Conservation (phyloP, 371 early-diverging fungal species). For the Cladochytrium tenue region DNA sequence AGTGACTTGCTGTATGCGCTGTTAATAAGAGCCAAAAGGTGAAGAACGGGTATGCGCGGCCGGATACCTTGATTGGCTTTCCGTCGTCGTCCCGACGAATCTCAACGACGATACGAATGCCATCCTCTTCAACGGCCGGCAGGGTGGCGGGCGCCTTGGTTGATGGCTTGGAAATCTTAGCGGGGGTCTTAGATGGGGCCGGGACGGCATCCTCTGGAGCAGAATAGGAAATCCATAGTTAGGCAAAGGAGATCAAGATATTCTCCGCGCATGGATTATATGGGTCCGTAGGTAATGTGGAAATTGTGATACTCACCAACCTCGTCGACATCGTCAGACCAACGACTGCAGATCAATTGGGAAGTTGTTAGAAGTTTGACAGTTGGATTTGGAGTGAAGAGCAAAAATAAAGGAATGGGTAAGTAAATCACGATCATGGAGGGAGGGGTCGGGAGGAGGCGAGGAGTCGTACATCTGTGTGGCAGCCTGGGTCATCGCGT, state of each 20-base stretch:
- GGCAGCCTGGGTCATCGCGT: too few species aligned
- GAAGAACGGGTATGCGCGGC: neutral
- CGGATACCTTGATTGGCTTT: neutral
- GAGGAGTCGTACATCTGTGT: too few species aligned
- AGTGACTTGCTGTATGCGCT: conserved; percentile 50
- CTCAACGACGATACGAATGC: neutral
- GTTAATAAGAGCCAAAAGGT: neutral
- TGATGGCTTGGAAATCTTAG: neutral
- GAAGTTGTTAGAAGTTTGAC: too few species aligned
- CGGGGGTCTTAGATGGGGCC: neutral
- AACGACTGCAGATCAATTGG: too few species aligned
- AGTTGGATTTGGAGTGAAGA: too few species aligned
- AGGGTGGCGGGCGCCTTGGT: neutral
- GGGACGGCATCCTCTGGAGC: too few species aligned
- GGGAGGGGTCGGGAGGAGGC: too few species aligned
- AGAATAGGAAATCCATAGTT: neutral
- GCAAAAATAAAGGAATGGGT: too few species aligned
- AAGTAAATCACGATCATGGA: too few species aligned
- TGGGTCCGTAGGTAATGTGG: neutral
- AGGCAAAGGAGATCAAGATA: neutral
- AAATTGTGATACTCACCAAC: neutral
- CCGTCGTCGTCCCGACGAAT: neutral
- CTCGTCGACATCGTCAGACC: conserved; percentile 1
- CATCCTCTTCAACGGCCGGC: neutral
- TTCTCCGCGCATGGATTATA: too few species aligned